Percentiles rank a stretch among this genome's conserved stretches.
These are phyloP conservation scores for Cytospora schulzeri DNA, from an alignment of 2,329 filamentous ascomycete species.

Conservation along the genomic window DNA sequence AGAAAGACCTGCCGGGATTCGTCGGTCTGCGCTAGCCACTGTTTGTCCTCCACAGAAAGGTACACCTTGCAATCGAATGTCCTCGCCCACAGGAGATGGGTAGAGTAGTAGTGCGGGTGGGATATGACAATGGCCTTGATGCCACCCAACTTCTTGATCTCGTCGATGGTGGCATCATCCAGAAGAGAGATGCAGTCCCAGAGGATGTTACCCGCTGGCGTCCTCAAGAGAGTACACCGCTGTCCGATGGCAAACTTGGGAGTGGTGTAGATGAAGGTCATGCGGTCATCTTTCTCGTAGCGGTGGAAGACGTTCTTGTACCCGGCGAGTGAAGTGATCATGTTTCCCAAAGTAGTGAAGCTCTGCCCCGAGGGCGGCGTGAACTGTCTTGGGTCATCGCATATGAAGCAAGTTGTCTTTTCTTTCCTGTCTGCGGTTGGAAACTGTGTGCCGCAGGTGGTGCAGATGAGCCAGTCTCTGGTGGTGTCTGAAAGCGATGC, in stretches of 20 bases:
- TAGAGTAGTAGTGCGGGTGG: constrained; percentile 82
- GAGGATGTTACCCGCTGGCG: constrained; percentile 68
- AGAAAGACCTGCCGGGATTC: constrained; percentile 51
- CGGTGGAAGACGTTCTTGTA: constrained; percentile 59
- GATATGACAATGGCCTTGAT: constrained; percentile 73
- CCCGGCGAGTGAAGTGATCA: constrained; percentile 38
- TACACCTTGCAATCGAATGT: constrained; percentile 73
- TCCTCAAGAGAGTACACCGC: constrained; percentile 69
- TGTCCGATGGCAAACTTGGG: constrained; percentile 75
- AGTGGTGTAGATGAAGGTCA: constrained; percentile 51
- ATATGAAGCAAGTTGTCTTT: constrained; percentile 66
- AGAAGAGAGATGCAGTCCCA: constrained; percentile 79
- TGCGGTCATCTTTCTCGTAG: constrained; percentile 45
- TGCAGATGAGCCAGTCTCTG: constrained; percentile 56
- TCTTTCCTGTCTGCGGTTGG: constrained; percentile 51
- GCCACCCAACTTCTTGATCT: constrained; percentile 63
- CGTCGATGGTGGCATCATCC: constrained; percentile 62
- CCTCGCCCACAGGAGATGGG: constrained; percentile 72
- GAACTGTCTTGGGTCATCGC: constrained; percentile 73
- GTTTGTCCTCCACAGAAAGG: constrained; percentile 62
- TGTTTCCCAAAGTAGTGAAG: constrained; percentile 61
- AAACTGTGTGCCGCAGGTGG: constrained; percentile 71
- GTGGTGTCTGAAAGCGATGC: constrained; percentile 1
- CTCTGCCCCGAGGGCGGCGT: constrained; percentile 65
- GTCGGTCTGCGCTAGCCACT: constrained; percentile 59